Evolutionary conservation across 768 basidiomycete genomes (phyloP).

Genomic region (Phylloporus rhodoxanthus): DNA sequence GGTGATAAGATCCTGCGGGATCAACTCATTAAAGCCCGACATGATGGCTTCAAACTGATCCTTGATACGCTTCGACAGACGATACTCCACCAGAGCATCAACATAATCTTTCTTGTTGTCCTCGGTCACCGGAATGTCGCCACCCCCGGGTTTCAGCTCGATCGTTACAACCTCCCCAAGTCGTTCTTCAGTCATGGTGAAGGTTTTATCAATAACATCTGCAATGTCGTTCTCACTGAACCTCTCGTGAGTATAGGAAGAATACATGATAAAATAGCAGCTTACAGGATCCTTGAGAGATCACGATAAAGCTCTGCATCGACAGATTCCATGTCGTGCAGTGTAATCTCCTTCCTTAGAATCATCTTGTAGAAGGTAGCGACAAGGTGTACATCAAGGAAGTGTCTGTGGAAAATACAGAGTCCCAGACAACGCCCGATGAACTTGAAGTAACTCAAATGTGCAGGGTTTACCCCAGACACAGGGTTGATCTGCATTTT

Average conservation of each 20-base stretch:
- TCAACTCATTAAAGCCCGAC: slow-evolving; percentile 99
- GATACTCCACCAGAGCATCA: slow-evolving; percentile 89
- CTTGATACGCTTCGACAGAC: slow-evolving; percentile 93
- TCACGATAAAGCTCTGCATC: slow-evolving; percentile 93
- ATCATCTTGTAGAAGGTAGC: slow-evolving; percentile 99
- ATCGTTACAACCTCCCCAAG: slow-evolving; percentile 98
- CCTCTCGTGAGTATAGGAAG: slow-evolving; percentile 8
- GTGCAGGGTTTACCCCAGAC: slow-evolving; percentile 96
- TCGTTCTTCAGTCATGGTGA: slow-evolving; percentile 93
- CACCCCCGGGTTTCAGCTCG: slow-evolving; percentile 86
- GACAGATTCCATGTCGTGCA: slow-evolving; percentile 92
- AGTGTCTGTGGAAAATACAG: slow-evolving; percentile 97
- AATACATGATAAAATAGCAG: slow-evolving; percentile 9
- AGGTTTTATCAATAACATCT: slow-evolving; percentile 95
- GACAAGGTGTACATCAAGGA: slow-evolving; percentile 98
- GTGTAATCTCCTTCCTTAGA: slow-evolving; percentile 90
- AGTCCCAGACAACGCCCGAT: slow-evolving; percentile 93
- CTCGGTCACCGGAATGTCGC: slow-evolving; percentile 84
- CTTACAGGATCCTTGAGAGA: slow-evolving; percentile 98
- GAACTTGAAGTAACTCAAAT: slow-evolving; percentile 99
- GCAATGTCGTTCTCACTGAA: slow-evolving; percentile 94
- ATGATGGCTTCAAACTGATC: slow-evolving; percentile 99
- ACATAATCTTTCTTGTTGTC: slow-evolving; percentile 99
- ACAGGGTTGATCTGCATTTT: slow-evolving; percentile 99
- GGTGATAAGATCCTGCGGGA: slow-evolving; percentile 94